These are phyloP conservation scores for Trypethelium eluteriae DNA, from an alignment of 495 filamentous ascomycete species.

Conservation along the genomic window DNA sequence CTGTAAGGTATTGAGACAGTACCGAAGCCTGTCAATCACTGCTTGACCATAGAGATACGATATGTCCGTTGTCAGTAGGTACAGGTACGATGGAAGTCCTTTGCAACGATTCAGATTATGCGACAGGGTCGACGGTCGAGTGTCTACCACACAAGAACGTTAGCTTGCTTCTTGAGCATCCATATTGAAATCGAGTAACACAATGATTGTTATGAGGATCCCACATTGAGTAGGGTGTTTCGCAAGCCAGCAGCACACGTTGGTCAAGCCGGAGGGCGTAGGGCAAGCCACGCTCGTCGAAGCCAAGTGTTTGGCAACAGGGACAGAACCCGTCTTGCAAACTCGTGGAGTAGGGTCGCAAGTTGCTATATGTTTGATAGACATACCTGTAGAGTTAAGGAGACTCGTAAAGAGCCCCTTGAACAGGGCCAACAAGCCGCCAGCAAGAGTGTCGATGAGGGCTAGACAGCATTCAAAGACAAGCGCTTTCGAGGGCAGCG, in stretches of 20 bases:
- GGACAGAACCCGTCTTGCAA: not conserved
- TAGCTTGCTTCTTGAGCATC: not conserved
- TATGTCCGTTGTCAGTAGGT: not conserved
- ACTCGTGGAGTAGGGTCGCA: not conserved
- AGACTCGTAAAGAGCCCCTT: not conserved
- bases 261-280: not conserved
- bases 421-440: not conserved
- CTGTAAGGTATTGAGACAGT: not conserved
- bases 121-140: not conserved
- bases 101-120: not conserved
- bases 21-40: not conserved
- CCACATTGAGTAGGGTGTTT: not conserved
- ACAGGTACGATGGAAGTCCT: not conserved
- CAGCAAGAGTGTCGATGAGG: slow-evolving; percentile 1
- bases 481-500: not conserved
- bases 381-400: slow-evolving; percentile 1
- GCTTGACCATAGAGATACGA: not conserved
- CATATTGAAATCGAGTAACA: not conserved
- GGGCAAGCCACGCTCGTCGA: not conserved
- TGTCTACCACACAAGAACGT: not conserved
- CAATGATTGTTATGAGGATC: not conserved
- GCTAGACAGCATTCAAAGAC: not conserved
- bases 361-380: not conserved
- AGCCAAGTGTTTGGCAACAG: not conserved
- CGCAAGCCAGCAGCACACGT: not conserved